Evolutionary conservation across 2,329 filamentous ascomycete genomes (phyloP), one percentile per base, ranked within the genome.

Genomic region (Nothophaeocryptopus gaeumannii): DNA sequence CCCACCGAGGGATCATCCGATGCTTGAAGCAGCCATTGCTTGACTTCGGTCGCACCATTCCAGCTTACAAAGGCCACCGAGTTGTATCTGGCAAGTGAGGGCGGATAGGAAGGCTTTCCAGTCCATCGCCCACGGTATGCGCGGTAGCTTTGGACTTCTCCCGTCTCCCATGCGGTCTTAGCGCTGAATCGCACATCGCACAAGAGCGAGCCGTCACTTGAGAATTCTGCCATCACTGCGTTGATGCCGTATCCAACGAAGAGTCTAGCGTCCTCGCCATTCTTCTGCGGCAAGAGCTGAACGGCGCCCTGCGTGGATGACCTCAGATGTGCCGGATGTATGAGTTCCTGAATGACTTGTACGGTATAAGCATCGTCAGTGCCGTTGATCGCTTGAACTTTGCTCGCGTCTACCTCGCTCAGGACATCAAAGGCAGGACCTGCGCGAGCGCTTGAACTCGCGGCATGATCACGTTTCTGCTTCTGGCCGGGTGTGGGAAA

Each of bases 221-320:
- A 40, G 53, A 55, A 64, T n/a, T 56, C 57, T 33, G 62, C 56
- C n/a, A 51, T 54, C 11, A 63, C 58, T 9, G 63, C 54, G 35
- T 63, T 63, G 41, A 63, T 57, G 29, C 62, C 62, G 46, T 63
- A 64, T 3, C 63, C 62, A 12, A 63, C 47, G 9, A 64, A 45
- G 5, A 63, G 45, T 16, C 38, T 52, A 29, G 58, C 41, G n/a
- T 58, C 50, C 29, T 46, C 16, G 4, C 37, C 20, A 7, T 49
- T 35, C 2, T 34, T 16, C 10, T 50, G 45, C 2, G 53, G 47
- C 9, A 64, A 32, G 14, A 60, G 16, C 26, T 63, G 61, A 31
- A 63, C 29, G 2, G 58, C 60, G 2, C 62, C 62, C 54, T 64
- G 61, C 8, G 58, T 58, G 8, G 50, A 53, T 12, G 60, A 61